A percentile compares a stretch with the other conserved stretches of the same genome.
These are phyloP conservation scores for Xylaria palmicola DNA, from an alignment of 495 filamentous ascomycete species.

Conservation along the genomic window DNA sequence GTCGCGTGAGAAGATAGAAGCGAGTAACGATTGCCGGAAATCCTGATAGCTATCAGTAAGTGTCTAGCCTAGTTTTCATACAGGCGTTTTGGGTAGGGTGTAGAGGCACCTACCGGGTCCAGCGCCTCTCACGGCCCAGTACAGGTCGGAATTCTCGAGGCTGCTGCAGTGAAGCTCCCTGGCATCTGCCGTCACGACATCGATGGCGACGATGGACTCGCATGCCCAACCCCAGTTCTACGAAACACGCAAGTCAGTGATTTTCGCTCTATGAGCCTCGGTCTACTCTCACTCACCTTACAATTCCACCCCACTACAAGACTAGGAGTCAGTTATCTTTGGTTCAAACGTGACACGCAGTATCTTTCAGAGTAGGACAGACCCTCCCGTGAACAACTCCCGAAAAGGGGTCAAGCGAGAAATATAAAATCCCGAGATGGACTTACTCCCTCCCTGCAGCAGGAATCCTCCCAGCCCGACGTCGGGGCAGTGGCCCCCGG, in stretches of 20 bases:
- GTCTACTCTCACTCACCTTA: neutral
- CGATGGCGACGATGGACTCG: constrained; percentile 46
- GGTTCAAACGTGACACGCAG: neutral
- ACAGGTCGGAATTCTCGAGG: constrained; percentile 46
- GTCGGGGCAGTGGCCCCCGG: constrained; percentile 56
- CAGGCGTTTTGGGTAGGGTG: neutral
- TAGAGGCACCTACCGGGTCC: constrained; percentile 37
- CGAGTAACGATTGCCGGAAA: constrained; percentile 51
- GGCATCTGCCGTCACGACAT: constrained; percentile 49
- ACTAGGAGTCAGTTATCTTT: neutral
- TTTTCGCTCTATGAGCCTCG: neutral
- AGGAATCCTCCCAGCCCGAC: constrained; percentile 57
- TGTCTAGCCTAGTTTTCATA: neutral
- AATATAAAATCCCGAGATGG: neutral
- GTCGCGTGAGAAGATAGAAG: constrained; percentile 44
- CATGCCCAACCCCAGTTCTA: constrained; percentile 58
- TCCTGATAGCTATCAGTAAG: constrained; percentile 19
- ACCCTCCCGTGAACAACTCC: neutral
- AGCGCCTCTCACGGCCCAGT: constrained; percentile 52
- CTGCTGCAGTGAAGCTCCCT: constrained; percentile 38
- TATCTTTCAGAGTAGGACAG: neutral
- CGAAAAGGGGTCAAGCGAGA: neutral
- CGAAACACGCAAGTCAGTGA: neutral
- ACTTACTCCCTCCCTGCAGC: constrained; percentile 48
- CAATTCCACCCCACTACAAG: constrained; percentile 4